Evolutionary conservation across 2,329 filamentous ascomycete genomes (phyloP).

Genomic region (Trichoderma lentiforme): DNA sequence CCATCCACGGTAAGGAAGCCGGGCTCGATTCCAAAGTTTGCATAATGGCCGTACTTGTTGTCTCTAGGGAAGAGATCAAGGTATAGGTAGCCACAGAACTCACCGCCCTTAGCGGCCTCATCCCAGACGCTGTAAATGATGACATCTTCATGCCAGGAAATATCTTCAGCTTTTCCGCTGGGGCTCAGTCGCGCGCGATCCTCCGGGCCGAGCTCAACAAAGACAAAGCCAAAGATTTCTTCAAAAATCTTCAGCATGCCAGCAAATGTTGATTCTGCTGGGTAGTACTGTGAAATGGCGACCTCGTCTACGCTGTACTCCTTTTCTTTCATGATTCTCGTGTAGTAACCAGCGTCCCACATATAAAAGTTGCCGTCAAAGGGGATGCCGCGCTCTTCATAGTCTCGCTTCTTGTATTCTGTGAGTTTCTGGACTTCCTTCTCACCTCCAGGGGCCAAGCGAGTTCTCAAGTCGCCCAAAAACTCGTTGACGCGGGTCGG

Average conservation of each 20-base stretch:
- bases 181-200: constrained; percentile 64
- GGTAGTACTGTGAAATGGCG: constrained; percentile 81
- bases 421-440: constrained; percentile 70
- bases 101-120: constrained; percentile 64
- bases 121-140: constrained; percentile 81
- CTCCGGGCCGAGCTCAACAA: constrained; percentile 66
- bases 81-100: constrained; percentile 79
- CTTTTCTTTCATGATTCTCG: constrained; percentile 74
- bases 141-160: constrained; percentile 81
- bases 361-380: constrained; percentile 72
- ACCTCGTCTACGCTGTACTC: constrained; percentile 78
- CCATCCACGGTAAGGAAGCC: constrained; percentile 66
- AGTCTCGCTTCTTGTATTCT: constrained; percentile 69
- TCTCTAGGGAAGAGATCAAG: constrained; percentile 75
- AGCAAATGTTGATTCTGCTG: constrained; percentile 66
- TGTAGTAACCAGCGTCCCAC: constrained; percentile 80
- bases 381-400: constrained; percentile 54
- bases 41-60: constrained; percentile 81
- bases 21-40: constrained; percentile 79
- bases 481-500: constrained; percentile 70
- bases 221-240: constrained; percentile 74
- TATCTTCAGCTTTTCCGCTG: constrained; percentile 66
- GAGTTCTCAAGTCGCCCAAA: constrained; percentile 64
- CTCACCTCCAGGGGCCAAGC: constrained; percentile 64
- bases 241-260: constrained; percentile 84